Base-by-base conservation (phyloP, 371 early-diverging fungal species). In the Syncephalastrum monosporum region DNA sequence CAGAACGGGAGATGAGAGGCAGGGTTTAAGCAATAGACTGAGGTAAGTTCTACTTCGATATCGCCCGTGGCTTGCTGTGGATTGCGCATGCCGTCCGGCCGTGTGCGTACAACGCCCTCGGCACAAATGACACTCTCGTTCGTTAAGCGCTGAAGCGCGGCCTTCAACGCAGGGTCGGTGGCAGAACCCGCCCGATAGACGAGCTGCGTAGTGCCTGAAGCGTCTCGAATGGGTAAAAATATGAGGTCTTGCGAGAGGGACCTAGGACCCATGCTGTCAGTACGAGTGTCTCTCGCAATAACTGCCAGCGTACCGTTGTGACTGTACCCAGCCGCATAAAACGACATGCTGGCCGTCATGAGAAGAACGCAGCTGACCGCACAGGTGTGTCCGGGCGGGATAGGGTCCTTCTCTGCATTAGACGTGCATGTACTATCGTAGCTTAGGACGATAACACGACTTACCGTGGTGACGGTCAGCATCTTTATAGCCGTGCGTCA, bases 261-360 rank as follows among this genome's bases (percentile, higher is more conserved):
- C 71, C 86, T 88, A 67, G 12, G 21, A 21, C 19, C 21, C 47
- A 47, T 24, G 38, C 38, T 10, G 23, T 29, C 17, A 47, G 45
- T 41, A 50, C 27, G n/a, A 42, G 5, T 23, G 8, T n/a, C 38
- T 43, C 15, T 53, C 7, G 33, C 13, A 19, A 25, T 1, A 53
- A 42, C 25, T 5, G 42, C 10, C 44, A 12, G 21, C 44, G 8
- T 48, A 8, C 5, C 33, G 16, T n/a, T 17, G 38, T 21, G 75
- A 74, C 58, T 86, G 89, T 5, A 84, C 85, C 92, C 92, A 92
- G 14, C 92, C 92, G 61, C 83, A 83, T 23, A 92, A 65, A 2
- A 81, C 79, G 42, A 90, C 90, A 6, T 63, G 64, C 59, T 88
- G 72, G 12, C 86, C 87, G 42, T 82, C 72, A 59, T 87, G 68